Evolutionary conservation across 805 yeast genomes (phyloP), one percentile per base, ranked within the genome.

Genomic region (Wickerhamomyces pijperi): DNA sequence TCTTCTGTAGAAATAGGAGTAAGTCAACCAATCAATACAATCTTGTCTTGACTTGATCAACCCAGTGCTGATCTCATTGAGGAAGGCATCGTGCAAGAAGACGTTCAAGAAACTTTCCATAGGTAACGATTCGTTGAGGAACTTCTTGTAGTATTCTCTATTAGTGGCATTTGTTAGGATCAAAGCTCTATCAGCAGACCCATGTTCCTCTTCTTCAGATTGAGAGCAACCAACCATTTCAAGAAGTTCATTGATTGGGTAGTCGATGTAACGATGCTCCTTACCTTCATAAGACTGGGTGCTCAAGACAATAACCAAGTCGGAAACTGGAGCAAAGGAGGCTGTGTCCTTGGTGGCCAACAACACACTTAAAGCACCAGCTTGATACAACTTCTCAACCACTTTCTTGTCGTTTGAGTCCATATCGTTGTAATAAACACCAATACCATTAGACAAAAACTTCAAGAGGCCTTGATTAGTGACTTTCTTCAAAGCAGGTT

Each of bases 21-120:
- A 84, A 0, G 96, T 82, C 28, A 92, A 53, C 94, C 95, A 86
- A 51, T 90, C 96, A 42, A 92, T 74, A 49, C 94, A 84, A 47
- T 82, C 92, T 50, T 88, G 96, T 52, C 82, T 76, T 7, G 73
- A 66, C 35, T 65, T 68, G 41, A 90, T 70, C 13, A 77, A 65
- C 2, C 74, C 65, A 6, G 77, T 71, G 29, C 82, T 72, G n/a
- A 87, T 78, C 48, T 85, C 97, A 35, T 75, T 72, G 33, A 83
- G 56, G 28, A 90, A 68, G 0, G 73, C 67, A 54, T 92, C 97
- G 42, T 73, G 78, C 13, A 87, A 46, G 39, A 61, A 60, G 15
- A 64, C 58, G 40, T 70, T 71, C 46, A 87, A 53, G 48, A 69
- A 74, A 59, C 96, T 85, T 56, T 94, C 98, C 20, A 86, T 64